These are phyloP conservation scores for Tremella fuciformis DNA, from an alignment of 768 basidiomycete genomes.

Conservation along the genomic window DNA sequence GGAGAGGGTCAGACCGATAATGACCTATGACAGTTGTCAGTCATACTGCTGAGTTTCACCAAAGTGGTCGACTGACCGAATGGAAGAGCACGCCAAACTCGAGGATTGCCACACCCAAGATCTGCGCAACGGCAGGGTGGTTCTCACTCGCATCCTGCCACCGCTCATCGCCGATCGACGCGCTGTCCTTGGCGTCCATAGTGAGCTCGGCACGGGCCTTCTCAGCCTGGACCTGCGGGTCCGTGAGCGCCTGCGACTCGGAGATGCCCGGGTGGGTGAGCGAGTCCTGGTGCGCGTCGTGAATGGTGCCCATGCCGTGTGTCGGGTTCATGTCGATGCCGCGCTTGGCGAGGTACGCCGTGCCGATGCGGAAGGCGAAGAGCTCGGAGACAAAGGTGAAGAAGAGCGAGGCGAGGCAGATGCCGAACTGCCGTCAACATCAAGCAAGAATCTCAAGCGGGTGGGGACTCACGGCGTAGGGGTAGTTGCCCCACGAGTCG, in stretches of 20 bases:
- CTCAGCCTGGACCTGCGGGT: background rate
- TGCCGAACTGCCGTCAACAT: conserved; percentile 25
- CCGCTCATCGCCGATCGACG: background rate
- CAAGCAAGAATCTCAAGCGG: background rate
- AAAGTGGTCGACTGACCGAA: conserved; percentile 12
- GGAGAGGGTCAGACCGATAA: conserved; percentile 12
- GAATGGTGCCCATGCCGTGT: conserved; percentile 4
- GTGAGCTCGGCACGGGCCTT: background rate
- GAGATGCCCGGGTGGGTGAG: background rate
- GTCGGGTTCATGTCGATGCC: conserved; percentile 12
- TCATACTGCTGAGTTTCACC: too few relatives aligned
- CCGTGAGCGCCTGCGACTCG: background rate
- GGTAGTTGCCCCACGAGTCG: conserved; percentile 43
- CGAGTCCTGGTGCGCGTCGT: background rate
- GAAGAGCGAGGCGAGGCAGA: conserved; percentile 40
- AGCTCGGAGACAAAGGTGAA: conserved; percentile 34
- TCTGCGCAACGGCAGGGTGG: conserved; percentile 23
- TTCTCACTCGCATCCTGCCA: conserved; percentile 27
- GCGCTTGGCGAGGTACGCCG: conserved; percentile 24
- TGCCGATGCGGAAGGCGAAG: conserved; percentile 35
- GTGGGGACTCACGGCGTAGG: conserved; percentile 22
- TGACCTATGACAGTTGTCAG: background rate
- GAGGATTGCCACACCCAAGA: conserved; percentile 26
- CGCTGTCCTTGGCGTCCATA: background rate
- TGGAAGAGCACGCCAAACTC: conserved; percentile 41